Percentiles rank a stretch among this genome's conserved stretches.
Conservation (phyloP, 768 basidiomycete genomes). For the Suillus fuscotomentosus region DNA sequence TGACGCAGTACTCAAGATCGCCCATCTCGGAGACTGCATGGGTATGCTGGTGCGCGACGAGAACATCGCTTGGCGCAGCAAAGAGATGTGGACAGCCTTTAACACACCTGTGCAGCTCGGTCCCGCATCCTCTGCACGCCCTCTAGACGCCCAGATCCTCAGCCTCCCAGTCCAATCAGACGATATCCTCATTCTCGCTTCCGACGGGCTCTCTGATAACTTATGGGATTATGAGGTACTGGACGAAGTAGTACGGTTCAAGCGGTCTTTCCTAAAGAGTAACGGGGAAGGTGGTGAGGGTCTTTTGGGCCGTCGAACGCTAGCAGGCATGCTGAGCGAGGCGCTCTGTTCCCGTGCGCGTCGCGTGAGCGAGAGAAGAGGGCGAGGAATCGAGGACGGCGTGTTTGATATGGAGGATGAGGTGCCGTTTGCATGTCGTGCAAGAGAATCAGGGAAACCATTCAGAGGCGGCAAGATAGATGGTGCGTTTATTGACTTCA, state of each 20-base stretch:
- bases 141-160: constrained; percentile 66
- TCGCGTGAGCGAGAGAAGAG: constrained; percentile 56
- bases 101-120: constrained; percentile 68
- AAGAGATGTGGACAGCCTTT: constrained; percentile 92
- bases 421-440: constrained; percentile 83
- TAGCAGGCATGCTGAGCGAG: constrained; percentile 73
- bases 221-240: constrained; percentile 87
- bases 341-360: constrained; percentile 79
- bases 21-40: constrained; percentile 87
- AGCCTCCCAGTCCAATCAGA: constrained; percentile 66
- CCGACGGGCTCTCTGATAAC: constrained; percentile 83
- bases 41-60: constrained; percentile 81
- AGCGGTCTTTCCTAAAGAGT: constrained; percentile 32
- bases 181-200: constrained; percentile 79
- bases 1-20: constrained; percentile 72
- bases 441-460: constrained; percentile 65
- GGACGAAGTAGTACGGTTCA: constrained; percentile 72
- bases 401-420: constrained; percentile 41
- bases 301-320: constrained; percentile 46
- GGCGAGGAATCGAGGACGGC: constrained; percentile 21
- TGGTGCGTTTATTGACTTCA: constrained; percentile 43
- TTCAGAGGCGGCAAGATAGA: constrained; percentile 86
- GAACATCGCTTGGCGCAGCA: constrained; percentile 78
- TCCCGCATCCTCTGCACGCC: constrained; percentile 57
- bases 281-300: constrained; percentile 18